Base-by-base conservation (phyloP, 768 basidiomycete species). In the Leccinum pellstonianum region DNA sequence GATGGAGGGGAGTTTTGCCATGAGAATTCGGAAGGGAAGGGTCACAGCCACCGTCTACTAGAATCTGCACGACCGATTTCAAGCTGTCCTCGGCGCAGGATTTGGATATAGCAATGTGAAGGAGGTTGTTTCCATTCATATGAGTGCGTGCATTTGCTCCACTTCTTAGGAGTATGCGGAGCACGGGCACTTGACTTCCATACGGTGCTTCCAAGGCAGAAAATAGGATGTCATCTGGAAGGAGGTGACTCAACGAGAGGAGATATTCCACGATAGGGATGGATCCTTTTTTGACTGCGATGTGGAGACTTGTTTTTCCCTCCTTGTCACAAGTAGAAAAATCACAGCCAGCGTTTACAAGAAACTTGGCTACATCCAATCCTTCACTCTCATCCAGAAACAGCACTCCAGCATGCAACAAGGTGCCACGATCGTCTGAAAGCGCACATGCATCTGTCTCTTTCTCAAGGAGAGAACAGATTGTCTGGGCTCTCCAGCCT, bases 41-140 rank as follows among this genome's bases (percentile, higher is more conserved):
- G 21, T 62, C 54, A 33, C 61, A 62, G n/a, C 54, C 61, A 41
- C 21, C 2, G 0, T 52, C 21, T 12, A 62, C n/a, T 17, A 62
- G 60, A 10, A 25, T 27, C 25, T 15, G 1, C 9, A 50, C n/a
- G 1, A 54, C 11, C 7, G 10, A 27, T 46, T 10, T 17, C 19
- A 43, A n/a, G 11, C 4, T 29, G 4, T n/a, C 9, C 12, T 3
- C 11, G 23, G 21, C 4, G 51, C 3, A 9, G 12, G 43, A 61
- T 0, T 33, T 33, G 19, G 21, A 23, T 10, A 61, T 35, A 15
- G 17, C 29, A 4, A 43, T 5, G 25, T 62, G 54, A 14, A 56
- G 33, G 25, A 62, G 53, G 33, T 35, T 62, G 49, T 31, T 37
- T 38, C 60, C 60, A 0, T 52, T 12, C 8, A 15, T 3, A 17